Conservation (phyloP, 768 basidiomycete species). For the Russula virescens region DNA sequence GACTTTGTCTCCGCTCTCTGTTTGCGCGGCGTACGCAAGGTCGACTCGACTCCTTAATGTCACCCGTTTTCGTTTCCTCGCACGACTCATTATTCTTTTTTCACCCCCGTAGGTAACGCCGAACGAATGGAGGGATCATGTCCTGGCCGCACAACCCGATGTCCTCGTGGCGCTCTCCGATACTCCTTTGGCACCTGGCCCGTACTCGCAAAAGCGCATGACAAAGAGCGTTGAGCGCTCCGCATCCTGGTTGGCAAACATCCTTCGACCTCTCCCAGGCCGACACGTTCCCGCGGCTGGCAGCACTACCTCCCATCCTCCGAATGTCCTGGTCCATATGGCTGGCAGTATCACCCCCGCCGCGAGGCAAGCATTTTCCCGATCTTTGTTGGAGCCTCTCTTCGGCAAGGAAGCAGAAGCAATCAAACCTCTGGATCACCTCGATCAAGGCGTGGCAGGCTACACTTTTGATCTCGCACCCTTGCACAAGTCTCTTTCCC, state of each 20-base stretch:
- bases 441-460: slow-evolving; percentile 67
- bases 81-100: neutral
- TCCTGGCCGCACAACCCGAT: slow-evolving; percentile 54
- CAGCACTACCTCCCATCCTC: slow-evolving; percentile 24
- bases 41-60: slow-evolving; percentile 28
- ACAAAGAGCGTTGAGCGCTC: slow-evolving; percentile 73
- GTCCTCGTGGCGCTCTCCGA: slow-evolving; percentile 68
- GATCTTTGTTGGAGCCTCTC: slow-evolving; percentile 49
- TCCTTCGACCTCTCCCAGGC: slow-evolving; percentile 37
- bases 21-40: slow-evolving; percentile 68
- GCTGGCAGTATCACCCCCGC: slow-evolving; percentile 49
- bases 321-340: slow-evolving; percentile 65
- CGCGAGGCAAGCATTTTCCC: slow-evolving; percentile 62
- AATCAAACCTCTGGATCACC: slow-evolving; percentile 43
- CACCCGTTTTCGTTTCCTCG: neutral
- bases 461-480: slow-evolving; percentile 67
- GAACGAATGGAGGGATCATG: slow-evolving; percentile 50
- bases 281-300: slow-evolving; percentile 3
- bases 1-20: slow-evolving; percentile 50
- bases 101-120: slow-evolving; percentile 44
- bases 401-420: slow-evolving; percentile 50
- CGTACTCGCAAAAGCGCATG: slow-evolving; percentile 72
- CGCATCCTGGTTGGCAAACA: slow-evolving; percentile 51
- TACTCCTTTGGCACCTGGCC: slow-evolving; percentile 55
- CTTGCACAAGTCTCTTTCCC: slow-evolving; percentile 33